Percentiles rank a stretch among this genome's conserved stretches.
These are phyloP conservation scores for Camelina sativa DNA, from an alignment of 345 rosid species.

Conservation along the genomic window DNA sequence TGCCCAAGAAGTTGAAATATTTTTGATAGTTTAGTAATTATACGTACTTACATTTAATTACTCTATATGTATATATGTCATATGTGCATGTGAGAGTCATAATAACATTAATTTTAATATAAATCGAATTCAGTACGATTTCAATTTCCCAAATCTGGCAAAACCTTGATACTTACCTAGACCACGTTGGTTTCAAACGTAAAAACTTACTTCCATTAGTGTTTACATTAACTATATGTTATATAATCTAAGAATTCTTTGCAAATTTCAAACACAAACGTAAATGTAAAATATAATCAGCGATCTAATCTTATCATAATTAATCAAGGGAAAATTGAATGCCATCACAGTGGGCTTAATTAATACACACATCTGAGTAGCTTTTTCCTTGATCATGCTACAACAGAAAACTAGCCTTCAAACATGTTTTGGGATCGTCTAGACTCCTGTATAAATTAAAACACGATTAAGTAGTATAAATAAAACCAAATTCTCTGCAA, in stretches of 20 bases:
- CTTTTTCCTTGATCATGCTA: neutral
- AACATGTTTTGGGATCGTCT: slow-evolving; percentile 1
- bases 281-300: neutral
- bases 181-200: neutral
- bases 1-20: too few species aligned
- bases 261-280: neutral
- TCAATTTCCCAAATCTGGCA: neutral
- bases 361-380: neutral
- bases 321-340: neutral
- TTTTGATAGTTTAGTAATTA: too few species aligned
- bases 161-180: neutral
- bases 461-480: neutral
- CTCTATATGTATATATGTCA: too few species aligned
- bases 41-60: too few species aligned
- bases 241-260: neutral
- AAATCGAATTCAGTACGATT: too few species aligned
- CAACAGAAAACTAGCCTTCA: neutral
- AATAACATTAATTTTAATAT: too few species aligned
- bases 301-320: too few species aligned
- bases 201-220: neutral
- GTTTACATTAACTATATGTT: neutral
- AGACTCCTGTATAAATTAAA: neutral
- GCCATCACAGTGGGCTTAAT: neutral
- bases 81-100: too few species aligned
- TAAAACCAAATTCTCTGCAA: neutral